phyloP scores from a whole-genome alignment of 192 early-diverging fungal species.

The Paraglomus occultum region DNA sequence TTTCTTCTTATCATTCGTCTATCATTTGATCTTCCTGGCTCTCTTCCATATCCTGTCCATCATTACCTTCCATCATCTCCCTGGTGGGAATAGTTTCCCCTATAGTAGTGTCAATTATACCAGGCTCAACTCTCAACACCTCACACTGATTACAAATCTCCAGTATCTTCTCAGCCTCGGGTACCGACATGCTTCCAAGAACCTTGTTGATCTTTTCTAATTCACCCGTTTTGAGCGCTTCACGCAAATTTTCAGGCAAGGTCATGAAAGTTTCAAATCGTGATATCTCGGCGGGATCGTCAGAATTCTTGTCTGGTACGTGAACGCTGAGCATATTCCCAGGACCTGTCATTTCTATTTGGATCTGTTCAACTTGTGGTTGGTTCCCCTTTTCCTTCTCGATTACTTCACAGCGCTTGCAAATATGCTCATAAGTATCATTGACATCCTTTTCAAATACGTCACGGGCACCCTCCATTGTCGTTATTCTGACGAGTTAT shows the following conservation, averaged over 20 bases:
- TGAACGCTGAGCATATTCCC: slow-evolving; percentile 71
- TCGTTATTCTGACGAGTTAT: slow-evolving; percentile 19
- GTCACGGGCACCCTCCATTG: slow-evolving; percentile 59
- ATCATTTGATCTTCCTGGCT: too few relatives aligned
- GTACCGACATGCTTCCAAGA: slow-evolving; percentile 62
- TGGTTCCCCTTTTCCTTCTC: slow-evolving; percentile 48
- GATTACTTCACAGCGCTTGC: slow-evolving; percentile 65
- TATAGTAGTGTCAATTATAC: slow-evolving; percentile 43
- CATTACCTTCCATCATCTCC: too few relatives aligned
- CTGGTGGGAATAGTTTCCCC: slow-evolving; percentile 36
- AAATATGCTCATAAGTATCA: slow-evolving; percentile 79
- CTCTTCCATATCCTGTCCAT: too few relatives aligned
- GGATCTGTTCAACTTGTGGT: slow-evolving; percentile 59
- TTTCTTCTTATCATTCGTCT: too few relatives aligned
- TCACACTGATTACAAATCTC: slow-evolving; percentile 68
- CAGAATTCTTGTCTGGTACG: slow-evolving; percentile 56
- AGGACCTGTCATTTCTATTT: slow-evolving; percentile 66
- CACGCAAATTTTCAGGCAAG: slow-evolving; percentile 70
- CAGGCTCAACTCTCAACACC: slow-evolving; percentile 53
- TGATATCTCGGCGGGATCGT: slow-evolving; percentile 54
- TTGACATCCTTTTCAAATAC: slow-evolving; percentile 89
- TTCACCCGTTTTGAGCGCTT: slow-evolving; percentile 72
- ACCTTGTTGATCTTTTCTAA: slow-evolving; percentile 83
- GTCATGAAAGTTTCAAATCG: slow-evolving; percentile 66
- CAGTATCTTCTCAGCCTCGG: slow-evolving; percentile 78